Evolutionary conservation across 805 yeast genomes (phyloP), one percentile per base, ranked within the genome.

Genomic region (Wickerhamiella slavikovae): DNA sequence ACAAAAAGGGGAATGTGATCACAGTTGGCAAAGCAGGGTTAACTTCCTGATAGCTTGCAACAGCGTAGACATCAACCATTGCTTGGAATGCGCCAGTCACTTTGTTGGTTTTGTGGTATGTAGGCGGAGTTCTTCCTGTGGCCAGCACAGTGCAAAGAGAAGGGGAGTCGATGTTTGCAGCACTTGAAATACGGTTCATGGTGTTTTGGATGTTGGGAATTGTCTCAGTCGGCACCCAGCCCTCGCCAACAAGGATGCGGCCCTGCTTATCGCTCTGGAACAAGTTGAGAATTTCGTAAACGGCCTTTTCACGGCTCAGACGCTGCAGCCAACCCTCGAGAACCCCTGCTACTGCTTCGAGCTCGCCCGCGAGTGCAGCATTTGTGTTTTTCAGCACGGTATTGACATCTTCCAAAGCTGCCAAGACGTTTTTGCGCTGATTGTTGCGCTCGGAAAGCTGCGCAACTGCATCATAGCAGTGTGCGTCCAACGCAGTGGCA

Each of bases 1-100:
- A 89, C 92, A 89, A 77, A 52, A 89, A 89, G 15, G 98, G 98
- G 60, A 89, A 89, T 0, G 98, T 89, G 16, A 89, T 74, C 27
- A 80, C 68, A 1, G 98, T 85, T 3, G 98, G 85, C 38, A 89
- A 59, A 31, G 93, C 98, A 4, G 98, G 93, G 51, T 89, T 89
- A 17, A 89, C 89, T 53, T 89, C 98, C 42, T 80, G 73, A 55
- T 89, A 89, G 3, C 80, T 67, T 7, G 94, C 89, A 34, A 80
- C 62, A 42, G 96, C 98, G 53, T 89, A 89, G 3, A 95, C 89
- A 51, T 89, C 98, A 47, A 80, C 78, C 57, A 89, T 82, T 28
- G 69, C 60, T 58, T 89, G 99, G 61, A 80, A 89, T 0, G 94
- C 94, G 20, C 62, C 66, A 0, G 96, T 83, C 51, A 89, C 82